phyloP scores from a whole-genome alignment of 257 asterid genomes.

The Rauvolfia tetraphylla region DNA sequence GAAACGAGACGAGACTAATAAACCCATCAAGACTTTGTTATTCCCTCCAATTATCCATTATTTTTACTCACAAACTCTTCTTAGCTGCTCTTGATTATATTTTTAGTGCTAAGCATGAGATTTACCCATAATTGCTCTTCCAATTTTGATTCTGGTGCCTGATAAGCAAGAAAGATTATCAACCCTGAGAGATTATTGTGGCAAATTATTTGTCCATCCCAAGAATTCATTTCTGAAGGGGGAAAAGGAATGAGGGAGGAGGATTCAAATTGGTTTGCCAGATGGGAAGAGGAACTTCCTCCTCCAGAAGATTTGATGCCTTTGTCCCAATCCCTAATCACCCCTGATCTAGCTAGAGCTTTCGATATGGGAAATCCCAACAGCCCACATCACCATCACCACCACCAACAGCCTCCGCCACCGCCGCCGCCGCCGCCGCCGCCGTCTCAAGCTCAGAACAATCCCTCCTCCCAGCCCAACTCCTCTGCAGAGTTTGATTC shows the following conservation, averaged over 20 bases:
- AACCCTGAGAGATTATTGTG: neutral
- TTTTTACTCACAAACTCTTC: too few species aligned
- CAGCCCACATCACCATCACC: constrained; percentile 31
- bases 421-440: constrained; percentile 8
- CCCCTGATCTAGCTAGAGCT: constrained; percentile 69
- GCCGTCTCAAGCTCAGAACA: constrained; percentile 17
- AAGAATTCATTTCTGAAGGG: neutral
- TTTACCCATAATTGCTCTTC: neutral
- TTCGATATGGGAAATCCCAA: constrained; percentile 55
- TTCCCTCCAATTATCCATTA: neutral
- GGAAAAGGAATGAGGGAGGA: constrained; percentile 62
- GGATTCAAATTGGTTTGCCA: constrained; percentile 74
- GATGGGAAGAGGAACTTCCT: constrained; percentile 84
- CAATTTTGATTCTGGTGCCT: constrained; percentile 1
- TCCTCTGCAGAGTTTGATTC: constrained; percentile 67
- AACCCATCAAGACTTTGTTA: neutral
- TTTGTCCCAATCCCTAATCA: constrained; percentile 67
- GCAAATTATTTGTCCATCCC: constrained; percentile 8
- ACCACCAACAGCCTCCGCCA: constrained; percentile 16
- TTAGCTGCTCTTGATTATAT: neutral
- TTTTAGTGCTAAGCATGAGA: constrained; percentile 1
- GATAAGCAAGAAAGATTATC: constrained; percentile 8
- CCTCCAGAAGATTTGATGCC: constrained; percentile 79
- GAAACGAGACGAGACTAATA: neutral
- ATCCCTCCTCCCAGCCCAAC: constrained; percentile 41